Evolutionary conservation across 2,329 filamentous ascomycete species (phyloP).

Genomic region (Zasmidium angulare): DNA sequence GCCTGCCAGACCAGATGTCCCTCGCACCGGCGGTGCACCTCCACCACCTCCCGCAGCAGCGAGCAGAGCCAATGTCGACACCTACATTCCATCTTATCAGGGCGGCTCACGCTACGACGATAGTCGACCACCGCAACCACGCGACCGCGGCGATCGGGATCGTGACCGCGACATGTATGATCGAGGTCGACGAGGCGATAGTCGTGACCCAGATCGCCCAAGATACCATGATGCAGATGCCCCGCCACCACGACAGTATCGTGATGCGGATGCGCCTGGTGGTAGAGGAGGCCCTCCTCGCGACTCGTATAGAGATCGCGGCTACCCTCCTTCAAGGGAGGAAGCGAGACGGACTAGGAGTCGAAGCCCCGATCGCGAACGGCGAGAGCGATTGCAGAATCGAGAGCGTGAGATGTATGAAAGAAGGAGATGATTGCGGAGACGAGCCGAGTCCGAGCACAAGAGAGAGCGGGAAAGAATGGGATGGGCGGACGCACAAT

Average conservation of each 20-base stretch:
- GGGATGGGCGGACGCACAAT: too few relatives aligned
- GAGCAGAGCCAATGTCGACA: constrained; percentile 36
- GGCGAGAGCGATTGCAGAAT: constrained; percentile 36
- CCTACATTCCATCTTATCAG: constrained; percentile 47
- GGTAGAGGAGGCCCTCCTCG: constrained; percentile 10
- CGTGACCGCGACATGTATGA: constrained; percentile 22
- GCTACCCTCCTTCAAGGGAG: constrained; percentile 22
- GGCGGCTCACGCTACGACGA: constrained; percentile 13
- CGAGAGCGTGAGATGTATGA: constrained; percentile 38
- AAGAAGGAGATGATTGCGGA: background rate
- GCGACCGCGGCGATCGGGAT: constrained; percentile 6
- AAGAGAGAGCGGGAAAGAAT: background rate
- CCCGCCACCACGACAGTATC: constrained; percentile 22
- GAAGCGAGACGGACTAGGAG: constrained; percentile 32
- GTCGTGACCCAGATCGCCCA: constrained; percentile 18
- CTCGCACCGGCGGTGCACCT: constrained; percentile 24
- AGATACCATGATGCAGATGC: constrained; percentile 27
- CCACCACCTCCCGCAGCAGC: constrained; percentile 11
- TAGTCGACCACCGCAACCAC: constrained; percentile 14
- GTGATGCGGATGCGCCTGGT: constrained; percentile 18
- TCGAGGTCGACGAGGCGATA: constrained; percentile 20
- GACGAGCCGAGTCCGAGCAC: too few relatives aligned
- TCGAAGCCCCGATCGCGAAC: constrained; percentile 29
- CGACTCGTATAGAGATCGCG: constrained; percentile 24
- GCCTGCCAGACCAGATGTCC: constrained; percentile 30